phyloP scores from a whole-genome alignment of 176 grass and related monocot species.

The Aegilops longissima region DNA sequence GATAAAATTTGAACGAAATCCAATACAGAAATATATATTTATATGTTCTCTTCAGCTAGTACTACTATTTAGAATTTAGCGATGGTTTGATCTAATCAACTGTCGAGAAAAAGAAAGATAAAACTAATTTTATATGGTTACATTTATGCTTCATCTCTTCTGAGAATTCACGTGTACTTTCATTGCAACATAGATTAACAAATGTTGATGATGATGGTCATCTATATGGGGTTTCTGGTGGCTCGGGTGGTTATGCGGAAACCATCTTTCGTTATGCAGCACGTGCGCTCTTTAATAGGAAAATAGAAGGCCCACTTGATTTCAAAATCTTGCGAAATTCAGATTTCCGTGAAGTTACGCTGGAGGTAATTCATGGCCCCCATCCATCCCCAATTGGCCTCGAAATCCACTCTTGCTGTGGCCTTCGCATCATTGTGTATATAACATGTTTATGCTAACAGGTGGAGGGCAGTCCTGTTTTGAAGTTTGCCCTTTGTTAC shows the following conservation, averaged over 20 bases:
- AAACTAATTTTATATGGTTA: background rate
- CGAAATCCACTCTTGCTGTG: background rate
- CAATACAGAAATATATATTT: background rate
- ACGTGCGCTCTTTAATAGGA: slow-evolving; percentile 57
- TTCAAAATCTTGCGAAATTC: slow-evolving; percentile 84
- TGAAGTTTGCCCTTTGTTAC: slow-evolving; percentile 96
- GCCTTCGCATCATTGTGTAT: background rate
- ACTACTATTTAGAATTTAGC: background rate
- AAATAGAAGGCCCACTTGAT: slow-evolving; percentile 66
- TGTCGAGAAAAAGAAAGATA: background rate
- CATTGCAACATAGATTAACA: slow-evolving; percentile 62
- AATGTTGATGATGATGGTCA: slow-evolving; percentile 81
- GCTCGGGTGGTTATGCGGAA: slow-evolving; percentile 94
- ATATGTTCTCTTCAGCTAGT: background rate
- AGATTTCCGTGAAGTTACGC: slow-evolving; percentile 74
- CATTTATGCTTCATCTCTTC: background rate
- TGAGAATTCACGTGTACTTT: slow-evolving; percentile 12
- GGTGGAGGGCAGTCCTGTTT: slow-evolving; percentile 79
- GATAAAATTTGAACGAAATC: background rate
- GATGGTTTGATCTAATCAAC: background rate
- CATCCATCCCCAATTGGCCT: background rate
- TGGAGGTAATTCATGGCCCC: slow-evolving; percentile 60
- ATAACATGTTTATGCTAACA: slow-evolving; percentile 38
- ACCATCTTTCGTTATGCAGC: slow-evolving; percentile 81
- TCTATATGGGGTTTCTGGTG: slow-evolving; percentile 89